Percentiles rank a stretch among this genome's conserved stretches.
Conservation (phyloP, 1,139 yeast genomes). For the Arxiozyma telluris region DNA sequence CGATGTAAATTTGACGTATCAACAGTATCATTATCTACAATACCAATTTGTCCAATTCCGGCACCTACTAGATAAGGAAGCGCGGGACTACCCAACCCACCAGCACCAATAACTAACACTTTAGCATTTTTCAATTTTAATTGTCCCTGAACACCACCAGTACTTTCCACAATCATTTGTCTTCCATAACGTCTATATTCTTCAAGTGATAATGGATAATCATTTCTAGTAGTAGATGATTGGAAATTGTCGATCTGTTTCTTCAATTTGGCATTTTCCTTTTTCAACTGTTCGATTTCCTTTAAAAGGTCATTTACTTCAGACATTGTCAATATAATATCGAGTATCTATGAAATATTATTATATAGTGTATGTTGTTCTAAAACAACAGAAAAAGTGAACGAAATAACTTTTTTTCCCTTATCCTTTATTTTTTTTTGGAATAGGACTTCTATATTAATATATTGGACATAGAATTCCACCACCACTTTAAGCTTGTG, state of each 20-base stretch:
- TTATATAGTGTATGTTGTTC: no score
- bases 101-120: constrained; percentile 85
- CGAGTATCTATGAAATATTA: neutral
- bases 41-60: constrained; percentile 79
- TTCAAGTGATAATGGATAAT: constrained; percentile 33
- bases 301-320: constrained; percentile 9
- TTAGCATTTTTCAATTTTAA: constrained; percentile 44
- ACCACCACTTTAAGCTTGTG: neutral
- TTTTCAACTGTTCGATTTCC: constrained; percentile 20
- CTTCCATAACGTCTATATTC: constrained; percentile 86
- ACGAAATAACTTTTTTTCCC: no score
- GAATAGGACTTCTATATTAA: neutral
- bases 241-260: constrained; percentile 10
- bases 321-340: constrained; percentile 3
- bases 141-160: constrained; percentile 43
- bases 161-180: constrained; percentile 78
- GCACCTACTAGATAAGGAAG: constrained; percentile 77
- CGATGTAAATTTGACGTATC: constrained; percentile 82
- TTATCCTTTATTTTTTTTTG: no score
- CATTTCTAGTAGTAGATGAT: neutral
- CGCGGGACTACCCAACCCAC: constrained; percentile 95
- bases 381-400: no score
- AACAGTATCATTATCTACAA: constrained; percentile 79
- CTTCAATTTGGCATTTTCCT: constrained; percentile 22
- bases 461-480: no score